Evolutionary conservation across 495 filamentous ascomycete genomes (phyloP).

Genomic region (Lophiostoma macrostomum): DNA sequence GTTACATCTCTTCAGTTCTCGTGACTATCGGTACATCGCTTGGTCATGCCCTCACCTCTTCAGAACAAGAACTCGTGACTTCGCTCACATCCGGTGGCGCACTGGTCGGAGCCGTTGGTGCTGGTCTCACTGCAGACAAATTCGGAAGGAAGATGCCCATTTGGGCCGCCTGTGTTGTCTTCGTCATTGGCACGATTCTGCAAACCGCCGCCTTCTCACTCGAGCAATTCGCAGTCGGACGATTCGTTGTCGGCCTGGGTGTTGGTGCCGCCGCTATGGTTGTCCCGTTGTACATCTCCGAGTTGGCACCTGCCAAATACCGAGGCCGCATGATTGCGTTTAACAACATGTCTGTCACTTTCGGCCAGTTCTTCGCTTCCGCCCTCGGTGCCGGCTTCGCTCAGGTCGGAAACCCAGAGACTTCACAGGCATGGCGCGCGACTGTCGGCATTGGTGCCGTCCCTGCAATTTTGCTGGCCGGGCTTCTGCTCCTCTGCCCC

Average conservation of each 20-base stretch:
- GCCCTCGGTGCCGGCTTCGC: constrained; percentile 53
- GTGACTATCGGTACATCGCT: constrained; percentile 44
- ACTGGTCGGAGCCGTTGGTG: constrained; percentile 51
- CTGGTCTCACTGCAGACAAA: constrained; percentile 50
- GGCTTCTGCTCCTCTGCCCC: constrained; percentile 48
- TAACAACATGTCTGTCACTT: constrained; percentile 55
- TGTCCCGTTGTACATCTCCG: constrained; percentile 46
- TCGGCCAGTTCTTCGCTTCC: constrained; percentile 52
- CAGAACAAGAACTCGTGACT: constrained; percentile 50
- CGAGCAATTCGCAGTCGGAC: constrained; percentile 49
- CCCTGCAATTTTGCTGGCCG: constrained; percentile 47
- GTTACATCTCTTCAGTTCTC: constrained; percentile 50
- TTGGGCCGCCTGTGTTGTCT: constrained; percentile 49
- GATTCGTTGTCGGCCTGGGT: constrained; percentile 52
- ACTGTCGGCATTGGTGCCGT: constrained; percentile 51
- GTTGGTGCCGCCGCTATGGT: constrained; percentile 55
- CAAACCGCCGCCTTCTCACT: constrained; percentile 49
- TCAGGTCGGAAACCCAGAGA: constrained; percentile 38
- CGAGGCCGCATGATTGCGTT: constrained; percentile 55
- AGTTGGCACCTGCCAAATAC: constrained; percentile 50
- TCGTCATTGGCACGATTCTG: constrained; percentile 47
- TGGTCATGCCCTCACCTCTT: constrained; percentile 34
- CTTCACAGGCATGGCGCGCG: constrained; percentile 45
- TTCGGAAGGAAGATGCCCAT: constrained; percentile 51
- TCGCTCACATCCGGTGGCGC: constrained; percentile 50